phyloP scores from a whole-genome alignment of 257 asterid genomes.

The Agastache rugosa region DNA sequence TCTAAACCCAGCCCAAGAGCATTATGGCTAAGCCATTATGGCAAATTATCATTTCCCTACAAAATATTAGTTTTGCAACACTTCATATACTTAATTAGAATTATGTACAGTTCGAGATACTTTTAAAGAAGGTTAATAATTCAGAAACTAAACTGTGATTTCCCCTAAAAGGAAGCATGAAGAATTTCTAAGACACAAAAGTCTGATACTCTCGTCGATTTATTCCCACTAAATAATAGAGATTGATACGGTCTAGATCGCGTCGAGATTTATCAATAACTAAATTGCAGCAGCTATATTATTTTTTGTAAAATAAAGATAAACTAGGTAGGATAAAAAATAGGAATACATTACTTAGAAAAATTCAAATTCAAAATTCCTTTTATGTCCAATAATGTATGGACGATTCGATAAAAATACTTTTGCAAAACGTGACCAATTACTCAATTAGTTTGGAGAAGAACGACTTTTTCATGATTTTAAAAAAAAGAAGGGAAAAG shows the following conservation, averaged over 20 bases:
- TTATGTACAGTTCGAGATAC: too few species aligned
- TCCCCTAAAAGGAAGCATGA: too few species aligned
- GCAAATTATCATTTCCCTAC: too few species aligned
- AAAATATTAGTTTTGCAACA: too few species aligned
- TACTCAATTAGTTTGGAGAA: not conserved
- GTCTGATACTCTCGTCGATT: not conserved
- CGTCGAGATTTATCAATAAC: not conserved
- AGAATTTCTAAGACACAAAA: not conserved
- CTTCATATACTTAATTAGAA: not conserved
- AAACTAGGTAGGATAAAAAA: not conserved
- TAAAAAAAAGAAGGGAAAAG: not conserved
- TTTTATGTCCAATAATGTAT: not conserved
- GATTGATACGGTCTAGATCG: not conserved
- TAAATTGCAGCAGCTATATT: too few species aligned
- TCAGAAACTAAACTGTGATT: too few species aligned
- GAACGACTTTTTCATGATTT: not conserved
- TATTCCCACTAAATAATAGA: not conserved
- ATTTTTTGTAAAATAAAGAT: not conserved
- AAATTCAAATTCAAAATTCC: not conserved
- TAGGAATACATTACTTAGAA: not conserved
- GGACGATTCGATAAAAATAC: not conserved
- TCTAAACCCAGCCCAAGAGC: too few species aligned
- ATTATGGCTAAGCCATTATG: too few species aligned
- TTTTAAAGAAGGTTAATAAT: not conserved
- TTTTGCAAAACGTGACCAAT: not conserved